phyloP scores from a whole-genome alignment of 331 rosid genomes.

The Telfairia occidentalis region DNA sequence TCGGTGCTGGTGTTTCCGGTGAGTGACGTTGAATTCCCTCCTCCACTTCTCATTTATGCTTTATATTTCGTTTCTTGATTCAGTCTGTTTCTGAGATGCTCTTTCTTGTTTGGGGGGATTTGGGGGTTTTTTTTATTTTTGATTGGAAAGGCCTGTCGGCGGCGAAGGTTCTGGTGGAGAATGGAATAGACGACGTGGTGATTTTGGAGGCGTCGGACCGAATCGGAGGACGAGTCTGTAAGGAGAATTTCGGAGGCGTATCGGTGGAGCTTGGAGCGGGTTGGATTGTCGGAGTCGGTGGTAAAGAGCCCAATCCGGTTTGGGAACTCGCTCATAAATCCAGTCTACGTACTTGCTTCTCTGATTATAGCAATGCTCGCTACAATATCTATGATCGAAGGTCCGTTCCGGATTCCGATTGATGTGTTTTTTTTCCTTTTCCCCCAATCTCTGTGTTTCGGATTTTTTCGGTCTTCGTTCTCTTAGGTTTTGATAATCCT shows the following conservation, averaged over 20 bases:
- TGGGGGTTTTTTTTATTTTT: not conserved
- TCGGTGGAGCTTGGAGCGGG: constrained; percentile 97
- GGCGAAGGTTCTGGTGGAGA: constrained; percentile 64
- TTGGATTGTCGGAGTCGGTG: constrained; percentile 96
- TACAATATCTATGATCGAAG: constrained; percentile 81
- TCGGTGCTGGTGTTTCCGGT: constrained; percentile 97
- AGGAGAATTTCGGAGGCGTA: constrained; percentile 63
- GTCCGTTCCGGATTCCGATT: constrained; percentile 17
- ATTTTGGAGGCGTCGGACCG: constrained; percentile 86
- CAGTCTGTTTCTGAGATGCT: not conserved
- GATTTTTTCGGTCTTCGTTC: not conserved
- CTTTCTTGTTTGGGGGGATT: not conserved
- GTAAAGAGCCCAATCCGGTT: constrained; percentile 58
- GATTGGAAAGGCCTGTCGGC: constrained; percentile 52
- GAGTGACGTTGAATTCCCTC: not conserved
- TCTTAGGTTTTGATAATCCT: not conserved
- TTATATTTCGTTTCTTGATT: not conserved
- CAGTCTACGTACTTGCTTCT: constrained; percentile 65
- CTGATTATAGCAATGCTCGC: constrained; percentile 91
- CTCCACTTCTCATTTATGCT: not conserved
- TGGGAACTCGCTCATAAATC: constrained; percentile 75
- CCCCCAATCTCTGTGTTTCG: not conserved
- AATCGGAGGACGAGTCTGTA: constrained; percentile 82
- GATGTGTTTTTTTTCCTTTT: not conserved
- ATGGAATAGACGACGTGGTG: constrained; percentile 57